phyloP scores from a whole-genome alignment of 306 rosid species.

The Pterocarpus santalinus region DNA sequence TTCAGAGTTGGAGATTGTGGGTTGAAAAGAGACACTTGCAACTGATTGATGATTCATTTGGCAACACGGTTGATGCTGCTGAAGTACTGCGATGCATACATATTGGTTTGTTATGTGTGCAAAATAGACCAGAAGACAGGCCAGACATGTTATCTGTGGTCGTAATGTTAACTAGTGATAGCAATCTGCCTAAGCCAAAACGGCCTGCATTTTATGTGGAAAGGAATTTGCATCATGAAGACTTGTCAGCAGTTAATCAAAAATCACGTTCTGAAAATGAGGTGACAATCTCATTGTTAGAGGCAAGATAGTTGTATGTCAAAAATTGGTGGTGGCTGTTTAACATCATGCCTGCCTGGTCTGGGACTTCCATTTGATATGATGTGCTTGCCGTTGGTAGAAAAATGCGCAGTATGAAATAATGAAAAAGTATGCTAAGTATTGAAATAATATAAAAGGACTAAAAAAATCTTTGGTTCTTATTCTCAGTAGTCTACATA shows the following conservation, averaged over 20 bases:
- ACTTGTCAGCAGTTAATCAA: background rate
- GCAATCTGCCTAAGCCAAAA: background rate
- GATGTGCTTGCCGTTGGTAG: background rate
- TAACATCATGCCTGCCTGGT: background rate
- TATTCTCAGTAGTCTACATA: background rate
- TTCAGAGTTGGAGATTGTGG: conserved; percentile 26
- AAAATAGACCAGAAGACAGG: background rate
- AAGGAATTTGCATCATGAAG: background rate
- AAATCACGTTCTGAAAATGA: background rate
- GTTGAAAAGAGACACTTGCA: background rate
- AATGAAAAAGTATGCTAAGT: background rate
- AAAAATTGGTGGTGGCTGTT: background rate
- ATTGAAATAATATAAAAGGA: background rate
- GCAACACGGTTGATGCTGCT: background rate
- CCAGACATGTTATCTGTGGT: background rate
- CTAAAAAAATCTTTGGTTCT: background rate
- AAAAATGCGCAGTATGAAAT: background rate
- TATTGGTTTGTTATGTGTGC: conserved; percentile 5
- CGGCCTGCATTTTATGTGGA: conserved; percentile 4
- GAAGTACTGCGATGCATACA: conserved; percentile 18
- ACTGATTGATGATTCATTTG: background rate
- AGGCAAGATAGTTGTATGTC: background rate
- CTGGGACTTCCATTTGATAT: too few relatives aligned
- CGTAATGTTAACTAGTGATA: background rate
- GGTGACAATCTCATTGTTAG: conserved; percentile 13